Evolutionary conservation across 495 filamentous ascomycete species (phyloP).

Genomic region (Glarea lozoyensis): DNA sequence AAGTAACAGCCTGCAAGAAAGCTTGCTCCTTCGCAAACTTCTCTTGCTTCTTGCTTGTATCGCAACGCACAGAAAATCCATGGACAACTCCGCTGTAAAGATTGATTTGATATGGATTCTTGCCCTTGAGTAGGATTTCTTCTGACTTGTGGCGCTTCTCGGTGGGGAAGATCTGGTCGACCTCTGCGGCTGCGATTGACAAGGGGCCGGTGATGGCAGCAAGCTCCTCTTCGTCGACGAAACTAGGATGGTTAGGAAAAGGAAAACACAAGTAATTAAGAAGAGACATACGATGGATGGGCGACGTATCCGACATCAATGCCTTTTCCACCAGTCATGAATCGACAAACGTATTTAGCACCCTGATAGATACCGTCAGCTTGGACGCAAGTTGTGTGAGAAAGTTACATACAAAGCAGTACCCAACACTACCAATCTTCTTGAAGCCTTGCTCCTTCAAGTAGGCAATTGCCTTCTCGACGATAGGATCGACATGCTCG

Average conservation of each 20-base stretch:
- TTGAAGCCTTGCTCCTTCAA: conserved; percentile 45
- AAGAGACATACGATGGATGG: conserved; percentile 46
- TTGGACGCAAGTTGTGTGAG: neutral
- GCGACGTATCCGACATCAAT: conserved; percentile 59
- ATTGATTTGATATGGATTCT: conserved; percentile 70
- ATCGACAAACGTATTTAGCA: conserved; percentile 32
- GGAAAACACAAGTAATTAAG: too few relatives aligned
- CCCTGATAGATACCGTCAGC: conserved; percentile 26
- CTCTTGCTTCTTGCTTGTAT: conserved; percentile 47
- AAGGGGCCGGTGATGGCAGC: conserved; percentile 60
- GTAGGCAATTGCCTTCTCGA: conserved; percentile 34
- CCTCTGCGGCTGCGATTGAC: conserved; percentile 71
- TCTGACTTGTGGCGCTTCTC: conserved; percentile 56
- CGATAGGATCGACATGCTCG: conserved; percentile 44
- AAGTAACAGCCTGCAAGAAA: conserved; percentile 68
- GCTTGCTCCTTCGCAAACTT: conserved; percentile 83
- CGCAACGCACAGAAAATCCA: conserved; percentile 70
- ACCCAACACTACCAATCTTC: conserved; percentile 64
- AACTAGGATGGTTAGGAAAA: conserved; percentile 25
- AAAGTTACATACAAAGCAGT: conserved; percentile 50
- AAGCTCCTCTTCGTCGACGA: conserved; percentile 70
- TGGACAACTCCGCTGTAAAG: conserved; percentile 68
- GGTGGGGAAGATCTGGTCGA: conserved; percentile 68
- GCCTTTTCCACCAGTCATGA: conserved; percentile 23
- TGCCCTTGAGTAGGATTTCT: conserved; percentile 46